Base-by-base conservation (phyloP, 179 eudicot species). In the Nepenthes alata region DNA sequence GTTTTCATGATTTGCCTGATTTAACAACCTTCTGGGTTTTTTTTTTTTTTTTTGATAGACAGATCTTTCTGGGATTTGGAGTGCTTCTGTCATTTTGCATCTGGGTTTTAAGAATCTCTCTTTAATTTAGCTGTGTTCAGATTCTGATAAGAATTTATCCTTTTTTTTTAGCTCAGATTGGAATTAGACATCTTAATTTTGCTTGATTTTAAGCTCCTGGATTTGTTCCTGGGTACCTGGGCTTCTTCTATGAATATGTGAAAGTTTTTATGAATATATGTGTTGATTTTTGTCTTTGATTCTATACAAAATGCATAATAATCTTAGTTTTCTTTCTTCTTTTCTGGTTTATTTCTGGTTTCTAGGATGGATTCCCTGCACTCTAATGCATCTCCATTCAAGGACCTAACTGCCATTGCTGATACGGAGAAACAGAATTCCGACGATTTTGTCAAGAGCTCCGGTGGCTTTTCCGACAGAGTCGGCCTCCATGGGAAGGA, bases 381-480 rank as follows among this genome's bases (percentile, higher is more conserved):
- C 59, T 89, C 96, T 51, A 86, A 86, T 66, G 85, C 81, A 35
- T 86, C 98, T 54, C 95, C 98, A 58, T 82, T 89, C 75, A 89
- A 81, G 70, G 83, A 72, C 59, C 75, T 72, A 36, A 53, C 85
- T 48, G 75, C 78, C 39, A 68, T 72, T 38, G 35, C 77, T 35
- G 95, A 89, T 66, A 69, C 83, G 4, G 84, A 85, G 74, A 85
- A 83, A 70, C 84, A 67, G 41, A 81, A 69, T 14, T 54, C 81
- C 9, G 84, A 75, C 37, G 65, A 63, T 51, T 71, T 71, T 35
- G 64, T 54, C 1, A 70, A 70, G 62, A 80, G 62, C 66, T 70
- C 82, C 15, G 68, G 68, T 66, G 60, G 35, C 71, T 38, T 71
- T 13, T 70, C 88, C 47, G 75, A 68, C 41, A 74, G 76, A 53